phyloP scores from a whole-genome alignment of 2,329 filamentous ascomycete species.

The Cordyceps pruinosa region DNA sequence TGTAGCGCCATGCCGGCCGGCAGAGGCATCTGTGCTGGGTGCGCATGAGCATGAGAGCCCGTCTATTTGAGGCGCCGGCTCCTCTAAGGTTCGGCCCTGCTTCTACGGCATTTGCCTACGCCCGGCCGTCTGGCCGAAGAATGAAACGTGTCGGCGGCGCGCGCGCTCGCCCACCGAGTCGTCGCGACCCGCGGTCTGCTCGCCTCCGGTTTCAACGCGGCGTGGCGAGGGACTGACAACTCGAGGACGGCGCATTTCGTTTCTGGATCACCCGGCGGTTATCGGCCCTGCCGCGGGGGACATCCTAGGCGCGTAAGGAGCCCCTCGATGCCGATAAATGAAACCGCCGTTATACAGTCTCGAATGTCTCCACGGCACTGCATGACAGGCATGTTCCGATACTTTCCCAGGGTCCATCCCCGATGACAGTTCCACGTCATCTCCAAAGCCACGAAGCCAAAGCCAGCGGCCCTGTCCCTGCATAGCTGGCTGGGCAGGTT shows the following conservation, averaged over 20 bases:
- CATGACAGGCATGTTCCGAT: not conserved
- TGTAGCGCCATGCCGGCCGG: not conserved
- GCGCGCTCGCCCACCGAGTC: too few species aligned
- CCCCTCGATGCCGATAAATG: not conserved
- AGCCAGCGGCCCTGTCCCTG: too few species aligned
- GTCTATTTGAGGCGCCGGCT: not conserved
- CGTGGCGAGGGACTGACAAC: not conserved
- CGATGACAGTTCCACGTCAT: not conserved
- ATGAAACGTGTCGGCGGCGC: too few species aligned
- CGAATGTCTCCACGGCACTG: too few species aligned
- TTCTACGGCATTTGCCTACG: constrained; percentile 1
- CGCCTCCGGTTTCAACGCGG: not conserved
- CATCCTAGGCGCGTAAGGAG: not conserved
- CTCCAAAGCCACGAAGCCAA: not conserved
- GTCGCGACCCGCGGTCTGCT: not conserved
- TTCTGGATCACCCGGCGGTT: not conserved
- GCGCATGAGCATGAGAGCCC: not conserved
- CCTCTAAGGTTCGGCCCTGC: not conserved
- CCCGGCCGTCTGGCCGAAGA: too few species aligned
- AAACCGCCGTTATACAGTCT: not conserved
- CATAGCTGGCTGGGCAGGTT: not conserved
- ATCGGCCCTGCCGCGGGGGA: not conserved
- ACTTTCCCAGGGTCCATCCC: not conserved
- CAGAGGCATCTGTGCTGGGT: not conserved
- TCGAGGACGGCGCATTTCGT: not conserved